phyloP scores from a whole-genome alignment of 768 basidiomycete genomes.

The Russula virescens region DNA sequence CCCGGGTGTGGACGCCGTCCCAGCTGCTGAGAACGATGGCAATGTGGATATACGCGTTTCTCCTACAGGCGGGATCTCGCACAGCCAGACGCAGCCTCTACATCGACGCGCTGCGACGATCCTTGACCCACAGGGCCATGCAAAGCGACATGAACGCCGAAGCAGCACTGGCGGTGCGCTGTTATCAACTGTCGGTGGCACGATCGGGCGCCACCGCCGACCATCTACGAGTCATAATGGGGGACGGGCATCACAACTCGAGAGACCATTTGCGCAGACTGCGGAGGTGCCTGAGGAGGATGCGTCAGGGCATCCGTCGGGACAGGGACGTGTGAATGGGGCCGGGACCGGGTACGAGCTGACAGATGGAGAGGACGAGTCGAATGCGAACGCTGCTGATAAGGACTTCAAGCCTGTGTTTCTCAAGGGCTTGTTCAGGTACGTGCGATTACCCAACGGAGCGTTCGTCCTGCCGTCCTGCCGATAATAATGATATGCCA shows the following conservation, averaged over 20 bases:
- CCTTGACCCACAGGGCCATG: conserved; percentile 59
- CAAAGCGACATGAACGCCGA: conserved; percentile 63
- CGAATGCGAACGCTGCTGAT: conserved; percentile 32
- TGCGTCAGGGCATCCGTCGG: not conserved
- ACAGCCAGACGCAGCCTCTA: conserved; percentile 49
- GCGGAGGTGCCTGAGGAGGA: conserved; percentile 40
- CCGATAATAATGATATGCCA: conserved; percentile 7
- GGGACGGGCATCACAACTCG: conserved; percentile 31
- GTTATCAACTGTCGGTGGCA: conserved; percentile 42
- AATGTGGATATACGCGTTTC: conserved; percentile 15
- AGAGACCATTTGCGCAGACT: conserved; percentile 47
- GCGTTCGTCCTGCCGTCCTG: not conserved
- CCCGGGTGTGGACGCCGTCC: not conserved
- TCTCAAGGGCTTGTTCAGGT: conserved; percentile 95
- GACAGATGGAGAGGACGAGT: conserved; percentile 19
- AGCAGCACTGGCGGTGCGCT: conserved; percentile 70
- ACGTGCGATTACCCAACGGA: conserved; percentile 26
- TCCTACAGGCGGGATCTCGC: conserved; percentile 30
- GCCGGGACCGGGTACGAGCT: conserved; percentile 1
- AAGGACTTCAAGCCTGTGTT: conserved; percentile 92
- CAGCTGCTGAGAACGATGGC: not conserved
- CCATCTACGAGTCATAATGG: conserved; percentile 59
- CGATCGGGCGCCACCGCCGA: conserved; percentile 61
- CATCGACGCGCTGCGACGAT: conserved; percentile 78
- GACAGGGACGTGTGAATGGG: conserved; percentile 4